These are phyloP conservation scores for Backusella mclennaniae DNA, from an alignment of 192 early-diverging fungal species.

Conservation along the genomic window DNA sequence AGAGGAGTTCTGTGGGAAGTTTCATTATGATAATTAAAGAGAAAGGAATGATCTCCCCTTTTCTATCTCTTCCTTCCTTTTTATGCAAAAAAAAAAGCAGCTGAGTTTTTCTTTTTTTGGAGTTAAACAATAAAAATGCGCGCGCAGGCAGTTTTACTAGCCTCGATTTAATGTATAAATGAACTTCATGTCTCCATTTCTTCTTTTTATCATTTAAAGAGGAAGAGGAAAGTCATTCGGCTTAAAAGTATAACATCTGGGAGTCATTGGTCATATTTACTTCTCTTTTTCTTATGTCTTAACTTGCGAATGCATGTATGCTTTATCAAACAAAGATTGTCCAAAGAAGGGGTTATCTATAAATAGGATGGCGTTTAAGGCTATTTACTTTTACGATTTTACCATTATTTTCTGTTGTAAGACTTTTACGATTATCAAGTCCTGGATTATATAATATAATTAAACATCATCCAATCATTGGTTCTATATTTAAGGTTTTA, in stretches of 20 bases:
- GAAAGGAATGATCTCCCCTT: background rate
- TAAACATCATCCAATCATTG: background rate
- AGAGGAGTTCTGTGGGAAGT: conserved; percentile 1
- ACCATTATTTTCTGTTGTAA: too few relatives aligned
- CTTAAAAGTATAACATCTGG: background rate
- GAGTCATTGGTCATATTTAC: too few relatives aligned
- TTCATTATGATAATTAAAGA: background rate
- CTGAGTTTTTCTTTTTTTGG: background rate
- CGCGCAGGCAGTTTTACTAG: background rate
- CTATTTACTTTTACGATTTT: background rate
- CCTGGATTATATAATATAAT: background rate
- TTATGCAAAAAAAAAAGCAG: background rate
- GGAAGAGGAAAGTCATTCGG: background rate
- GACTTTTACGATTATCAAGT: background rate
- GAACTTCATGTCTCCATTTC: background rate
- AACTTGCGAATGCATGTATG: background rate
- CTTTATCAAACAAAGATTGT: background rate
- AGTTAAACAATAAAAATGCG: background rate
- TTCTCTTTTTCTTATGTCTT: background rate
- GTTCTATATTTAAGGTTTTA: background rate
- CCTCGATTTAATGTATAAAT: background rate
- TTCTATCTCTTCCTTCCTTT: background rate
- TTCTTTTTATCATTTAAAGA: background rate
- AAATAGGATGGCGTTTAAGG: background rate
- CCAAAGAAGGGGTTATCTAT: background rate